Conservation (phyloP, 805 yeast genomes). For the Ogataea henricii region DNA sequence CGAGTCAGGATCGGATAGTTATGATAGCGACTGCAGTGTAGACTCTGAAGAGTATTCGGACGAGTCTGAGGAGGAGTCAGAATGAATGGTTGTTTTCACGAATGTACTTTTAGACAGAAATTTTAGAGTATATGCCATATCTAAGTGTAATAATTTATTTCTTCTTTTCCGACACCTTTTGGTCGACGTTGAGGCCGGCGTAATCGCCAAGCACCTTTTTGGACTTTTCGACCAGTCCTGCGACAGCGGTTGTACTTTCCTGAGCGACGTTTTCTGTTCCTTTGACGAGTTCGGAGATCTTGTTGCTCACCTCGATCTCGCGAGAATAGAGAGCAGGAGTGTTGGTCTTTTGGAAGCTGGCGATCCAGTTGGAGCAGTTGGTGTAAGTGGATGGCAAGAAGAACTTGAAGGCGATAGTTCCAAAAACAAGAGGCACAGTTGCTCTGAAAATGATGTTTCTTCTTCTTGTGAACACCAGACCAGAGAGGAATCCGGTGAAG, state of each 20-base stretch:
- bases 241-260: slow-evolving; percentile 40
- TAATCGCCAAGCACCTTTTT: slow-evolving; percentile 49
- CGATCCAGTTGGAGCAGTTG: slow-evolving; percentile 58
- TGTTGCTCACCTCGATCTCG: slow-evolving; percentile 52
- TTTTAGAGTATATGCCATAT: neutral
- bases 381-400: slow-evolving; percentile 73
- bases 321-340: slow-evolving; percentile 65
- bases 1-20: slow-evolving; percentile 29
- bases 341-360: slow-evolving; percentile 59
- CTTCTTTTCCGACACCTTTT: slow-evolving; percentile 55
- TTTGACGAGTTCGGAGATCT: slow-evolving; percentile 46
- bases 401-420: slow-evolving; percentile 62
- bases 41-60: slow-evolving; percentile 11
- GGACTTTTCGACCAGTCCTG: slow-evolving; percentile 34
- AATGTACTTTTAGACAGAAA: slow-evolving; percentile 1
- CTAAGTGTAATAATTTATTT: slow-evolving; percentile 18
- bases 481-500: slow-evolving; percentile 67
- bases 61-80: slow-evolving; percentile 10
- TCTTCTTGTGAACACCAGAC: slow-evolving; percentile 72
- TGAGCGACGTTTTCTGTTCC: slow-evolving; percentile 46
- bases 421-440: slow-evolving; percentile 59
- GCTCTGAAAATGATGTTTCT: slow-evolving; percentile 57
- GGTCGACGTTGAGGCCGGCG: slow-evolving; percentile 72
- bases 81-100: neutral
- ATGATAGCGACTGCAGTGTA: slow-evolving; percentile 20